phyloP scores from a whole-genome alignment of 192 early-diverging fungal genomes.

The Coemansia asiatica region DNA sequence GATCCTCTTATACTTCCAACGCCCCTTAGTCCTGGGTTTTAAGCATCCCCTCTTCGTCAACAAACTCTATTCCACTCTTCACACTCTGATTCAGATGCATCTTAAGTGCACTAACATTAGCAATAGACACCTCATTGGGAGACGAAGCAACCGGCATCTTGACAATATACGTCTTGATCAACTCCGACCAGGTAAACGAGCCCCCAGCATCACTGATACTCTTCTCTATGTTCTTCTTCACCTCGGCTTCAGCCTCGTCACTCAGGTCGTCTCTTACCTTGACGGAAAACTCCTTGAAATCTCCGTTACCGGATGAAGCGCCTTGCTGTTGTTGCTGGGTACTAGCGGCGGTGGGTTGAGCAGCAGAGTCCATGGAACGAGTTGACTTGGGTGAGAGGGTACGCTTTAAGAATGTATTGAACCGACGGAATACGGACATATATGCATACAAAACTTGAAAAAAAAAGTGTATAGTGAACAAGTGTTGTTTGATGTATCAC shows the following conservation, averaged over 20 bases:
- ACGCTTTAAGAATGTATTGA: conserved; percentile 1
- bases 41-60: conserved; percentile 7
- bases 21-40: neutral
- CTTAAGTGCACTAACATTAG: neutral
- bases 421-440: conserved; percentile 1
- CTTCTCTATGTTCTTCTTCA: neutral
- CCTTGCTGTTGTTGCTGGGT: neutral
- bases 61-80: neutral
- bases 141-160: neutral
- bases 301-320: neutral
- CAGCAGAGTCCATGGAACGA: neutral
- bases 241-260: neutral
- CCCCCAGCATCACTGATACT: neutral
- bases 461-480: conserved; percentile 3
- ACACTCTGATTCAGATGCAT: neutral
- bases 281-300: conserved; percentile 8
- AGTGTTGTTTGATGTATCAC: neutral
- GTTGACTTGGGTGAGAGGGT: neutral
- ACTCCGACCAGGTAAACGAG: neutral
- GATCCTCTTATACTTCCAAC: no score
- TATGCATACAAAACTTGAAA: neutral
- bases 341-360: neutral
- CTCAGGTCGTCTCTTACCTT: neutral
- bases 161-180: neutral
- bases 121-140: neutral